These are phyloP conservation scores for Lactifluus piperatus DNA, from an alignment of 768 basidiomycete species.

Conservation along the genomic window DNA sequence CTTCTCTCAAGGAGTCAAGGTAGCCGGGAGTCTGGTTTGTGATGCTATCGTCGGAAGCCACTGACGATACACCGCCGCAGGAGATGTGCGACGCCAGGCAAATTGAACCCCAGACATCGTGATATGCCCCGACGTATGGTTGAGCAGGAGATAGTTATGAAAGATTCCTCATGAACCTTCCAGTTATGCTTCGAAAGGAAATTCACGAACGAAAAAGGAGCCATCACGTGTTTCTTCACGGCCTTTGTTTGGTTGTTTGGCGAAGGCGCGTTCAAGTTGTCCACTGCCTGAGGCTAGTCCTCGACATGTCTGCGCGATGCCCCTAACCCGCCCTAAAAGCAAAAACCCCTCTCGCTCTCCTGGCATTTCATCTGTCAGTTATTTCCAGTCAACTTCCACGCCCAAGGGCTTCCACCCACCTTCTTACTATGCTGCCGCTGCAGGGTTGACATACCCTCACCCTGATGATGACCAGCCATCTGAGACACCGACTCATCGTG, in stretches of 20 bases:
- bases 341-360: slow-evolving; percentile 17
- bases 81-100: background rate
- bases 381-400: slow-evolving; percentile 11
- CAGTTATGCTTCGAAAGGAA: background rate
- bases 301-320: slow-evolving; percentile 12
- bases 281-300: no score
- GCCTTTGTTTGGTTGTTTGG: slow-evolving; percentile 17
- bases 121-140: background rate
- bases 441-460: slow-evolving; percentile 20
- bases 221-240: slow-evolving; percentile 11
- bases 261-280: no score
- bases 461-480: slow-evolving; percentile 2
- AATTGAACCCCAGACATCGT: background rate
- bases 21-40: background rate
- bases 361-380: slow-evolving; percentile 14
- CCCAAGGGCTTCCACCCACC: slow-evolving; percentile 28
- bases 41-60: background rate
- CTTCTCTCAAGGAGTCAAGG: background rate
- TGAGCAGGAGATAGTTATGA: background rate
- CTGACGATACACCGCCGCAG: background rate
- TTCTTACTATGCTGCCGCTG: slow-evolving; percentile 32
- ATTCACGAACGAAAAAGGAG: background rate
- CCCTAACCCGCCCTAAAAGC: slow-evolving; percentile 14
- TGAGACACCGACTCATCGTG: background rate
- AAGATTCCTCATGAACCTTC: background rate